Evolutionary conservation across 2,329 filamentous ascomycete species (phyloP), one percentile per base, ranked within the genome.

Genomic region (Colletotrichum coccodes): DNA sequence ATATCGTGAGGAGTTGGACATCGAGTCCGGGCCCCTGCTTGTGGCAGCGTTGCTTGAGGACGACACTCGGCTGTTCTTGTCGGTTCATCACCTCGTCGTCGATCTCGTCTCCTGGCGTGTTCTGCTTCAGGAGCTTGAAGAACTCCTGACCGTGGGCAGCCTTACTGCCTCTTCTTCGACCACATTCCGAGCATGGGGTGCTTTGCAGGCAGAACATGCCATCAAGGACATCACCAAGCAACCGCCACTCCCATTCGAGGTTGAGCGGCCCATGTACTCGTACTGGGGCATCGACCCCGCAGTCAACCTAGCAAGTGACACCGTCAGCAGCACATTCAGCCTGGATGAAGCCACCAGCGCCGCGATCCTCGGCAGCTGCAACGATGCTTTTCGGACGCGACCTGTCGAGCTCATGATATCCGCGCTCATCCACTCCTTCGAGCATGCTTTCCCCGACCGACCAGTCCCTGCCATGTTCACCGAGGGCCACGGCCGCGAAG

Each of bases 101-200:
- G 83, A 85, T 62, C 71, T 85, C 4, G 81, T 85, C 3, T 83
- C 82, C 0, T 85, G 83, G 83, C 75, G 80, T 4, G 76, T 82
- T 2, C 73, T 85, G 3, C 71, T 84, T 0, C 77, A 81, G 38
- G 83, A 85, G 50, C 73, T 85, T 0, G 82, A 85, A 18, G 38
- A 40, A 18, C 38, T 40, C 38, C 38, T 40, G 16, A 40, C 38
- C 14, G 38, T 18, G 1, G 38, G 38, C 38, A 40, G 14, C 38
- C 12, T 40, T 7, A 18, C 38, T 18, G 38, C 38, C 18, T 6
- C 61, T 5, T 72, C 67, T 26, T 62, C 2, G 71, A 56, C 4
- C 74, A 70, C 78, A 0, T 84, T 85, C 71, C 78, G 79, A 30
- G 75, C 71, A 23, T 84, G 83, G 82, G 73, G 73, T 8, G 47